Base-by-base conservation (phyloP, 2,329 filamentous ascomycete species). In the Nemania diffusa region DNA sequence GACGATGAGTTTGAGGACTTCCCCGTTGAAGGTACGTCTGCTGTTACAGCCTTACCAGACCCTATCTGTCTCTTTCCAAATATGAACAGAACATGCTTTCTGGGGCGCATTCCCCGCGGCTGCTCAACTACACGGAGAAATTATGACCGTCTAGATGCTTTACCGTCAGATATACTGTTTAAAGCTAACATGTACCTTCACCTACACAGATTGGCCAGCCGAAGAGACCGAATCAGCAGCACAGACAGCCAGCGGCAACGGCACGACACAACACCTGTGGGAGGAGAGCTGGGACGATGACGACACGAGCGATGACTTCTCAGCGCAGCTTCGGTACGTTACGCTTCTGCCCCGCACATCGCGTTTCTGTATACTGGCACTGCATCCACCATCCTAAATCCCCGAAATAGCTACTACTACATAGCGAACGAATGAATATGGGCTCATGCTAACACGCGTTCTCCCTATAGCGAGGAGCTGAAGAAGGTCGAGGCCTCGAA, bases 271-370 rank as follows among this genome's bases (percentile, higher is more conserved):
- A 79, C 94, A 98, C 83, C 85, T 99, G 62, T 99, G 96, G 96
- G 96, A 99, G 82, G 96, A 99, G 86, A 97, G 94, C 85, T 99
- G 96, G 96, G 96, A 99, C 78, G 96, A 99, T 77, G 95, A 98
- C 79, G 96, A 98, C 82, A 96, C 93, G 72, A 96, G 88, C 76
- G 96, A 99, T 79, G 96, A 99, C 77, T 99, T 99, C 80, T 96
- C 94, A 13, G 88, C 92, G 76, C 95, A 98, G 84, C 83, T 99
- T 77, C 97, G 93, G 95, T 97, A 81, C 73, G 91, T 85, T 24
- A 20, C 46, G n/a, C 17, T 51, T 51, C 46, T 17, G n/a, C 44
- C 22, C n/a, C 22, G n/a, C 13, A 15, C n/a, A n/a, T n/a, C n/a
- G n/a, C n/a, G n/a, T n/a, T n/a, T n/a, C n/a, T n/a, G n/a, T n/a